Base-by-base conservation (phyloP, 2,329 filamentous ascomycete genomes). In the Bretziella fagacearum region DNA sequence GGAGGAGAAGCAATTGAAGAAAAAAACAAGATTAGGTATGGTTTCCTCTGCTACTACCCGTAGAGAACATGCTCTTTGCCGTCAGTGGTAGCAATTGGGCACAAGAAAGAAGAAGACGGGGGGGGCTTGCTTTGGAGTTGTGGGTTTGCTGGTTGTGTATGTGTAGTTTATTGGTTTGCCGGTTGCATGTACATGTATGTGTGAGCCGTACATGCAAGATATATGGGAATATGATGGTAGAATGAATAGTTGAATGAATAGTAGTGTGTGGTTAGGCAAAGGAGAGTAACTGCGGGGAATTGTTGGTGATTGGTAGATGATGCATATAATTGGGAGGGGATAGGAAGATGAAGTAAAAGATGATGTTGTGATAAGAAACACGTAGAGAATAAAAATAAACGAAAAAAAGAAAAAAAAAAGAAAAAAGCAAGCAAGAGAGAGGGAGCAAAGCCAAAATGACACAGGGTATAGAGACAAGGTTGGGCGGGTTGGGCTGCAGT, bases 401-500 rank as follows among this genome's bases (percentile, higher is more conserved):
- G 10, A 39, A 46, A 17, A 36, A 13, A 27, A 37, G 36, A 26
- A 11, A 29, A 46, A 17, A 43, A 13, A 29, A 44, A 13, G 10
- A 13, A 26, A 29, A 46, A 17, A 36, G 11, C 29, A 37, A 45
- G 35, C 22, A 29, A 46, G 20, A 43, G 8, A 29, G 32, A 13
- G 10, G n/a, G 20, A 29, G 13, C 17, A 22, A n/a, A 23, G 29
- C 17, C 10, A 30, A 26, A 29, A 26, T 30, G 8, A 18, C 17
- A 25, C 17, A 33, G 35, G 35, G 35, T 22, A 39, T 39, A 17
- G 17, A 33, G 35, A 39, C 35, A 39, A 39, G 18, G 35, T 39
- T 39, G 35, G 35, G 35, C 35, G 35, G 35, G 35, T 39, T 39
- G 35, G 35, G 35, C 35, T 39, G 35, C 35, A 20, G 35, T 10